A percentile compares a stretch with the other conserved stretches of the same genome.
These are phyloP conservation scores for Chytridium lagenaria DNA, from an alignment of 371 early-diverging fungal genomes.

Conservation along the genomic window DNA sequence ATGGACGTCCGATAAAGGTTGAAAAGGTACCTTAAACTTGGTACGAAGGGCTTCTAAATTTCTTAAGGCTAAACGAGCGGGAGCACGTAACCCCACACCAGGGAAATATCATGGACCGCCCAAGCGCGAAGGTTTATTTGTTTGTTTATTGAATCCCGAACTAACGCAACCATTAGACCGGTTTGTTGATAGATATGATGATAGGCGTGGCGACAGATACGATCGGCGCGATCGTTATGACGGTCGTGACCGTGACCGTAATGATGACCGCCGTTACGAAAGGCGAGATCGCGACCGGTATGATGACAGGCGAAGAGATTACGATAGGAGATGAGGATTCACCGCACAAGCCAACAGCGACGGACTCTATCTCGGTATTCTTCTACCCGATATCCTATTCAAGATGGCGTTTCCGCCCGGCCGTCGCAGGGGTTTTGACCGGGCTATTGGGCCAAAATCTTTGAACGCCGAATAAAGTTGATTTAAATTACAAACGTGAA, in stretches of 20 bases:
- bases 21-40: conserved; percentile 63
- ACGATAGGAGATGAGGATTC: conserved; percentile 8
- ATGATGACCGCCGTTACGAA: conserved; percentile 17
- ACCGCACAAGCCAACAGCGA: too few species aligned
- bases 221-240: conserved; percentile 1
- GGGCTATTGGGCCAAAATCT: conserved; percentile 1
- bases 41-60: too few species aligned
- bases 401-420: conserved; percentile 19
- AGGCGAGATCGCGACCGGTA: not conserved
- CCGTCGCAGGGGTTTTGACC: not conserved
- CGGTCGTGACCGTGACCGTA: conserved; percentile 4
- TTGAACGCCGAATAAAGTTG: too few species aligned
- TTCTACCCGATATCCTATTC: not conserved
- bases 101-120: conserved; percentile 88
- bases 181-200: not conserved
- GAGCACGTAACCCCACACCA: conserved; percentile 85
- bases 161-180: too few species aligned
- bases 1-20: conserved; percentile 75
- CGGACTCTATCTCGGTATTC: too few species aligned
- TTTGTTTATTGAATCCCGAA: too few species aligned
- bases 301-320: not conserved
- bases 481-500: not conserved
- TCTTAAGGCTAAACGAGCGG: conserved; percentile 70
- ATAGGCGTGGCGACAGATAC: conserved; percentile 11
- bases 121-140: conserved; percentile 39